Evolutionary conservation across 225 moss, liverwort and hornwort species (phyloP).

Genomic region (Physcomitrium patens): DNA sequence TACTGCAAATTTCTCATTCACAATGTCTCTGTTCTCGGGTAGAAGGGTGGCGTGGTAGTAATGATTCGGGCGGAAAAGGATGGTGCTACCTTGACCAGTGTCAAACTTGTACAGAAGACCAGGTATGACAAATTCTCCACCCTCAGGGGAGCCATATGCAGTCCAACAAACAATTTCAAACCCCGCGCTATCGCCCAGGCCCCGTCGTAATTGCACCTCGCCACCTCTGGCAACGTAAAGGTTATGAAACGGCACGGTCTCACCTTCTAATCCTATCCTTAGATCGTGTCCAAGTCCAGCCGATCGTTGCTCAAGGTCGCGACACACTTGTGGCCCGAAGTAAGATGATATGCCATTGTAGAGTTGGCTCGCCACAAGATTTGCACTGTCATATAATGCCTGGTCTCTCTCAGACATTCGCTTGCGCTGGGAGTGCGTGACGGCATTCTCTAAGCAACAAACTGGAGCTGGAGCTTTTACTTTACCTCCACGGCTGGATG

Average conservation of each 20-base stretch:
- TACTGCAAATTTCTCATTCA: slow-evolving; percentile 58
- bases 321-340: slow-evolving; percentile 37
- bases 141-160: slow-evolving; percentile 34
- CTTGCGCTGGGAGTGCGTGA: slow-evolving; percentile 47
- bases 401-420: slow-evolving; percentile 40
- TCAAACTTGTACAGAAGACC: slow-evolving; percentile 44
- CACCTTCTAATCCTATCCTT: slow-evolving; percentile 46
- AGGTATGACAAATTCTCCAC: slow-evolving; percentile 54
- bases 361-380: slow-evolving; percentile 47
- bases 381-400: slow-evolving; percentile 54
- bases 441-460: slow-evolving; percentile 44
- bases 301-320: slow-evolving; percentile 30
- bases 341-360: slow-evolving; percentile 42
- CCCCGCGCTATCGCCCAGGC: not conserved
- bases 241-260: slow-evolving; percentile 48
- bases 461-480: slow-evolving; percentile 33
- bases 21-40: slow-evolving; percentile 39
- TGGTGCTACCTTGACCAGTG: slow-evolving; percentile 48
- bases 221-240: slow-evolving; percentile 46
- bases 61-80: slow-evolving; percentile 45
- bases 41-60: slow-evolving; percentile 56
- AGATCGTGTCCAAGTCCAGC: not conserved
- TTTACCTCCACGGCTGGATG: slow-evolving; percentile 30
- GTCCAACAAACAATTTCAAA: slow-evolving; percentile 61
- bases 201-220: slow-evolving; percentile 31